phyloP scores from a whole-genome alignment of 768 basidiomycete genomes.

The Heimioporus sp. region DNA sequence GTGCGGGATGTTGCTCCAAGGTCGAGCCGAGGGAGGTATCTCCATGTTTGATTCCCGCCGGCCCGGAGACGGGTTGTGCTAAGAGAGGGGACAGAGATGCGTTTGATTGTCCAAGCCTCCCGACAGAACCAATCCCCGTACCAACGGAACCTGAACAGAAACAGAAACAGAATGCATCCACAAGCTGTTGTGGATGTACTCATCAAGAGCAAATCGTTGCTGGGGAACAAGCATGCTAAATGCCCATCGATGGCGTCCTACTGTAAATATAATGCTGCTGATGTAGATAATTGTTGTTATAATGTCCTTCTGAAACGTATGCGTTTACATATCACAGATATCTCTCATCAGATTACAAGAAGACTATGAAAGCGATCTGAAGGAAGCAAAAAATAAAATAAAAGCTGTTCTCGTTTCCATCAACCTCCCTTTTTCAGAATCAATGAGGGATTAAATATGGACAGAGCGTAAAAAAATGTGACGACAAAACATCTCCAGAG shows the following conservation, averaged over 20 bases:
- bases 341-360: conserved; percentile 7
- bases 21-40: not conserved
- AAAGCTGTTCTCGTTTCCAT: not conserved
- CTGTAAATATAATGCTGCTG: not conserved
- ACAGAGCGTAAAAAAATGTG: conserved; percentile 1
- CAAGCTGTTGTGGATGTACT: conserved; percentile 1
- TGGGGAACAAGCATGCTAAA: conserved; percentile 1
- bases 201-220: not conserved
- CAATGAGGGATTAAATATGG: not conserved
- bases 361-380: not conserved
- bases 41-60: too few species aligned
- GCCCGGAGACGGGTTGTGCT: too few species aligned
- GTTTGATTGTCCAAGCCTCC: conserved; percentile 16
- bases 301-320: not conserved
- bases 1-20: not conserved
- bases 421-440: conserved; percentile 1
- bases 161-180: not conserved
- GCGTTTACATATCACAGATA: conserved; percentile 10
- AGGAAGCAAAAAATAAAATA: not conserved
- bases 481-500: not conserved
- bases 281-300: not conserved
- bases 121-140: too few species aligned
- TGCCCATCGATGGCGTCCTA: not conserved
- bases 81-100: conserved; percentile 44
- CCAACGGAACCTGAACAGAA: not conserved